Conservation (phyloP, 2,329 filamentous ascomycete genomes). For the Pyricularia sp. region DNA sequence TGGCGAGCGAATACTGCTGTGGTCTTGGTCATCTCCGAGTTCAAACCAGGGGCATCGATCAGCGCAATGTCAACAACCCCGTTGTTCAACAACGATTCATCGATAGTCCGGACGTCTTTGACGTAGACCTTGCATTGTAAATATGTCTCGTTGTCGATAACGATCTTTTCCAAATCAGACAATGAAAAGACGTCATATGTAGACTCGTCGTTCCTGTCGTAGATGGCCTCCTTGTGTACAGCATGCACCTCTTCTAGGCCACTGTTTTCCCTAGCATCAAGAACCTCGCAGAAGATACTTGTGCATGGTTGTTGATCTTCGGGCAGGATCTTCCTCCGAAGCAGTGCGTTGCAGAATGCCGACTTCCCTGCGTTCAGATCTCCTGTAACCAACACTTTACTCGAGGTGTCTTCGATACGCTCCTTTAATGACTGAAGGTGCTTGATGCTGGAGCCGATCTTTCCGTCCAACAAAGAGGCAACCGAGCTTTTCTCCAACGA, state of each 20-base stretch:
- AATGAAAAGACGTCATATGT: slow-evolving; percentile 85
- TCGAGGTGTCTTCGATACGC: slow-evolving; percentile 92
- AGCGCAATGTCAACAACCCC: slow-evolving; percentile 96
- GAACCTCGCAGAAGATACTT: slow-evolving; percentile 94
- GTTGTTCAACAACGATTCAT: slow-evolving; percentile 92
- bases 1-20: slow-evolving; percentile 95
- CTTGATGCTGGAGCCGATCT: slow-evolving; percentile 87
- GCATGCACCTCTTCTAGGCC: slow-evolving; percentile 93
- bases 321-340: slow-evolving; percentile 84
- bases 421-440: slow-evolving; percentile 82
- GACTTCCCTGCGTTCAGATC: slow-evolving; percentile 97
- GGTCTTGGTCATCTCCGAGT: slow-evolving; percentile 93
- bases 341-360: slow-evolving; percentile 95
- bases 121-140: slow-evolving; percentile 97
- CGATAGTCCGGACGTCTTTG: slow-evolving; percentile 77
- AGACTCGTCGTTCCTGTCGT: slow-evolving; percentile 84
- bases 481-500: slow-evolving; percentile 89
- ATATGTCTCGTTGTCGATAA: slow-evolving; percentile 79
- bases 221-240: slow-evolving; percentile 69
- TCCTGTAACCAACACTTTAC: slow-evolving; percentile 92
- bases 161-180: slow-evolving; percentile 74
- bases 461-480: slow-evolving; percentile 82
- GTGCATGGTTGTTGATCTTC: slow-evolving; percentile 98
- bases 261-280: slow-evolving; percentile 85
- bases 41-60: slow-evolving; percentile 92